phyloP scores from a whole-genome alignment of 2,329 filamentous ascomycete genomes.

The Aspergillus sp. region DNA sequence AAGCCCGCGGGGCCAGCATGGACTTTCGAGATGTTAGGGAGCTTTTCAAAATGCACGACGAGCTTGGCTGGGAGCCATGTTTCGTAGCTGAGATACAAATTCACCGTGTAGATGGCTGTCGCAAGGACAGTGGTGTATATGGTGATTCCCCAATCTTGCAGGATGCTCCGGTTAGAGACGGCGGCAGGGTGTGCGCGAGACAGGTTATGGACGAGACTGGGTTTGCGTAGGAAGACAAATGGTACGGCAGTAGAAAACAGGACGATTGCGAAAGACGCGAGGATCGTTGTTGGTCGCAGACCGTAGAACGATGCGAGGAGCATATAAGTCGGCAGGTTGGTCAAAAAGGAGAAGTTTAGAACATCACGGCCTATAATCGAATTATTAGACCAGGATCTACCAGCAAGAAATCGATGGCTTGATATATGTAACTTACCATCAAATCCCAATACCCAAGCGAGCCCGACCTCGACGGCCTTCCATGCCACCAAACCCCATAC shows the following conservation, averaged over 20 bases:
- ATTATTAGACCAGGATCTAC: neutral
- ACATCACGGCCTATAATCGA: constrained; percentile 60
- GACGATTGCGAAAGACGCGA: constrained; percentile 66
- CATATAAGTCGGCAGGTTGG: constrained; percentile 73
- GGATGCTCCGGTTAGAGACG: constrained; percentile 63
- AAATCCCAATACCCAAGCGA: constrained; percentile 73
- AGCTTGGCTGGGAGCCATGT: constrained; percentile 71
- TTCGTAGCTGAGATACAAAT: constrained; percentile 67
- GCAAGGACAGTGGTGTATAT: constrained; percentile 67
- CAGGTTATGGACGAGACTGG: constrained; percentile 63
- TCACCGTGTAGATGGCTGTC: constrained; percentile 71
- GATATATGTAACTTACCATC: constrained; percentile 49
- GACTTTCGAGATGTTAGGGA: constrained; percentile 67
- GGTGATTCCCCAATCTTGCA: constrained; percentile 62
- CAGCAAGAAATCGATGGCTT: neutral
- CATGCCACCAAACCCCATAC: constrained; percentile 55
- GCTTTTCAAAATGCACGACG: constrained; percentile 71
- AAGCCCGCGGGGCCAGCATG: constrained; percentile 61
- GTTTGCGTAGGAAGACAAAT: constrained; percentile 70
- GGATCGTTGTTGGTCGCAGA: constrained; percentile 61
- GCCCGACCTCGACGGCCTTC: constrained; percentile 64
- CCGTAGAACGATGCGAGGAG: constrained; percentile 77
- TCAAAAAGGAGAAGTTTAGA: constrained; percentile 65
- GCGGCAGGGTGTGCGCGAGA: constrained; percentile 44
- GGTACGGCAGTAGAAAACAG: constrained; percentile 68